Evolutionary conservation across 1,284 basidiomycete genomes (phyloP), one percentile per base, ranked within the genome.

Genomic region (Lignosus rhinocerotis): DNA sequence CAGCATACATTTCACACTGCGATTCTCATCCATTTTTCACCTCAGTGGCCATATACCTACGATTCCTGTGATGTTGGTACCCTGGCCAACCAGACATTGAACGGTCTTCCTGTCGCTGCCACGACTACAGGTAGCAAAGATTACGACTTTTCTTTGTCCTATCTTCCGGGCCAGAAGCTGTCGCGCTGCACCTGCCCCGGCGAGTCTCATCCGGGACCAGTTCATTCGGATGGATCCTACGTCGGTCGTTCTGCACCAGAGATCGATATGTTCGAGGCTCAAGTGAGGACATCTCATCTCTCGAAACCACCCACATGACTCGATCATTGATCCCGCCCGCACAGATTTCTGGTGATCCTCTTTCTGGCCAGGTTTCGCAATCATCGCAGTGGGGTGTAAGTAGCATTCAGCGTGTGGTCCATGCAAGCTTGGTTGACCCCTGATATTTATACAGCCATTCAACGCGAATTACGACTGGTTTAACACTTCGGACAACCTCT

Each of bases 171-270:
- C 1, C 88, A 90, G 66, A 78, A 83, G 34, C 70, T 87, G n/a
- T 93, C 91, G 5, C 81, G 90, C 0, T 96, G 94, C 74, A 94
- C 93, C 2, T 96, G 94, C 69, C 76, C 85, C 0, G 82, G 83
- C n/a, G 85, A 87, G 53, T 84, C 87, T 48, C 94, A 96, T 68
- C 94, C 94, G 0, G 94, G 94, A 0, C 94, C 94, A 12, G 77
- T 69, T 33, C 75, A 76, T 51, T 58, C 68, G n/a, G 80, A 83
- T 66, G 82, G 82, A 10, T 81, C 82, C 12, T 88, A 80, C 52
- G 82, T 85, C 8, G 94, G 93, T n/a, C 83, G 94, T 54, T 81
- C 87, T 6, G 90, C 91, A 0, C 93, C 93, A 0, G 93, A 96
- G 76, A 92, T 96, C 62, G 92, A 94, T 74, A 80, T 94, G 36